Evolutionary conservation across 2,329 filamentous ascomycete genomes (phyloP).

Genomic region (Microdochium trichocladiopsis): DNA sequence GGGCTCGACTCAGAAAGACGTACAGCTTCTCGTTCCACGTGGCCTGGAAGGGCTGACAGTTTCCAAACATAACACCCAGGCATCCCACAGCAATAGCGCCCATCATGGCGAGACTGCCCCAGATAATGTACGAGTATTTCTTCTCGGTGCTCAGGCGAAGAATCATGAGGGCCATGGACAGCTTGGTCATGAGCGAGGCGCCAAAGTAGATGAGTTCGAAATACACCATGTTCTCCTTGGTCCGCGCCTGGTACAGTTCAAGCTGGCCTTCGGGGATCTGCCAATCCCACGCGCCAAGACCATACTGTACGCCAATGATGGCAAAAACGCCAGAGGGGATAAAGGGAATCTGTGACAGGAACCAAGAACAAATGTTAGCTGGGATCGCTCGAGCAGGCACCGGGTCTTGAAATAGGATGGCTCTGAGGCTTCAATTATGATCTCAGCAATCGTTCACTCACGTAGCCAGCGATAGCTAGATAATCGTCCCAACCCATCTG

Average conservation of each 20-base stretch:
- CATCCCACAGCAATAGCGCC: conserved; percentile 2
- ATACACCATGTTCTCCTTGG: conserved; percentile 4
- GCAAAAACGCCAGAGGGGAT: conserved; percentile 1
- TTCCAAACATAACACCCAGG: conserved; percentile 10
- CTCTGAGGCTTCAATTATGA: neutral
- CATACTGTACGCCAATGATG: conserved; percentile 1
- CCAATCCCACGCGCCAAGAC: conserved; percentile 2
- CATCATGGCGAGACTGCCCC: conserved; percentile 5
- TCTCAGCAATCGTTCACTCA: neutral
- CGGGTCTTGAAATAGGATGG: neutral
- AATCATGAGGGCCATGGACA: conserved; percentile 12
- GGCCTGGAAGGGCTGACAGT: conserved; percentile 10
- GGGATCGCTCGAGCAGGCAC: no score
- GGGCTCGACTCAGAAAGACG: no score
- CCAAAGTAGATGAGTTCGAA: conserved; percentile 11
- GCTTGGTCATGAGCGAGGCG: conserved; percentile 12
- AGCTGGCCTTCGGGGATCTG: neutral
- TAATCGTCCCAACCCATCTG: conserved; percentile 4
- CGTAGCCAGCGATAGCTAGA: conserved; percentile 3
- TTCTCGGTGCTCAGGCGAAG: conserved; percentile 8
- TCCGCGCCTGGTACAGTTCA: conserved; percentile 1
- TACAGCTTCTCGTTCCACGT: conserved; percentile 11
- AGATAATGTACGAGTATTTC: conserved; percentile 5
- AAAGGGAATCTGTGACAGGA: neutral
- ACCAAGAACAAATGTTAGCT: neutral